Evolutionary conservation across 2,329 filamentous ascomycete species (phyloP).

Genomic region (Camillea tinctor): DNA sequence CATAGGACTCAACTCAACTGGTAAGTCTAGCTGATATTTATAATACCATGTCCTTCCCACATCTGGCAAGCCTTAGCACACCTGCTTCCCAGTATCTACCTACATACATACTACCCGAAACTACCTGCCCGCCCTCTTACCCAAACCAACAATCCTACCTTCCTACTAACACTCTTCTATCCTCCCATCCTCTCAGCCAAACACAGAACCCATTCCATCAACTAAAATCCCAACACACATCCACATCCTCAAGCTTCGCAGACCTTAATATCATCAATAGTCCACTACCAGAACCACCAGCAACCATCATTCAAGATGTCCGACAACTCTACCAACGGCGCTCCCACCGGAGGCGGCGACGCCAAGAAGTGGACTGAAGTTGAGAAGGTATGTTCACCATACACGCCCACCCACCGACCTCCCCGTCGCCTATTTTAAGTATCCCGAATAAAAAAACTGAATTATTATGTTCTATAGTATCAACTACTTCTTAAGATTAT

Average conservation of each 20-base stretch:
- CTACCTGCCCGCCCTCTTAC: not conserved
- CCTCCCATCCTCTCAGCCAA: not conserved
- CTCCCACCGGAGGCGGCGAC: not conserved
- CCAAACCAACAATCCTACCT: not conserved
- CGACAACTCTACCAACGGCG: not conserved
- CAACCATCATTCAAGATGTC: conserved; percentile 9
- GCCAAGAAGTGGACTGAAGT: conserved; percentile 8
- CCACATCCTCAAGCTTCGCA: not conserved
- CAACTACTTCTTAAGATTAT: conserved; percentile 13
- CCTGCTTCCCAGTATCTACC: not conserved
- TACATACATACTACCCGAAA: no score
- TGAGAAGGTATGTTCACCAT: conserved; percentile 14
- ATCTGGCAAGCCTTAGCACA: not conserved
- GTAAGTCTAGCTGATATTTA: no score
- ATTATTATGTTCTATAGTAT: conserved; percentile 4
- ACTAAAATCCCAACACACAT: not conserved
- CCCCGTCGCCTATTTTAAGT: no score
- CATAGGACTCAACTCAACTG: no score
- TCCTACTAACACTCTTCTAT: not conserved
- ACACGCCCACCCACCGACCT: no score
- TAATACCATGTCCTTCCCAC: not conserved
- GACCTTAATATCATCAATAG: not conserved
- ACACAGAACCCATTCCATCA: not conserved
- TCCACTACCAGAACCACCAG: not conserved
- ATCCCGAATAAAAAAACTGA: not conserved